A percentile compares a stretch with the other conserved stretches of the same genome.
Evolutionary conservation across 2,329 filamentous ascomycete species (phyloP).

Genomic region (Trichoderma lentiforme): DNA sequence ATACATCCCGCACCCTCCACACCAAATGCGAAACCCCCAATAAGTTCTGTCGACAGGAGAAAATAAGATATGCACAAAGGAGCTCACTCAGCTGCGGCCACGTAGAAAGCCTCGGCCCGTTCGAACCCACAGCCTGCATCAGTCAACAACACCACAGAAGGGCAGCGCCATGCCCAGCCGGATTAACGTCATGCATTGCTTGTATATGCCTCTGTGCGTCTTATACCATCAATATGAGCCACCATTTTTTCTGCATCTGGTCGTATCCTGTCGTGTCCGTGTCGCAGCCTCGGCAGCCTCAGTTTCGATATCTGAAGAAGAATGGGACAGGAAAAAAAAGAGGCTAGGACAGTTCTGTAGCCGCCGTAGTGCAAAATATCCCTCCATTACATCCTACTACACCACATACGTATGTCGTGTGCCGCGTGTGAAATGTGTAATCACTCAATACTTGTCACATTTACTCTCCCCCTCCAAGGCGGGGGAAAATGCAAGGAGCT

Average conservation of each 20-base stretch:
- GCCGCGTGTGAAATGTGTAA: neutral
- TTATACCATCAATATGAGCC: neutral
- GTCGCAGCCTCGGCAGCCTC: neutral
- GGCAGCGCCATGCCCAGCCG: neutral
- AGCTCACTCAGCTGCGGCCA: conserved; percentile 5
- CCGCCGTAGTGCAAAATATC: neutral
- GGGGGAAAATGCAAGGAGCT: neutral
- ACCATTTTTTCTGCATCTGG: neutral
- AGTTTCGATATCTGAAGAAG: neutral
- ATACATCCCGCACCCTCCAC: neutral
- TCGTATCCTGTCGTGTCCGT: neutral
- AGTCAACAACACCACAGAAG: neutral
- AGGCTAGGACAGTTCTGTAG: neutral
- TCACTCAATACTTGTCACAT: neutral
- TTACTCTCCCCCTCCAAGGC: neutral
- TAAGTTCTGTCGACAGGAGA: neutral
- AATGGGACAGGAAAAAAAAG: neutral
- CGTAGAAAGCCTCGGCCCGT: conserved; percentile 9
- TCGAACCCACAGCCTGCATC: neutral
- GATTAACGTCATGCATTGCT: neutral
- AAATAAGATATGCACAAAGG: neutral
- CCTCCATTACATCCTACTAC: neutral
- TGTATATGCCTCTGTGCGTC: neutral
- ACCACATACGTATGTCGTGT: neutral
- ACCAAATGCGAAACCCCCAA: neutral